These are phyloP conservation scores for Coprinopsis sp. DNA, from an alignment of 768 basidiomycete species.

Conservation along the genomic window DNA sequence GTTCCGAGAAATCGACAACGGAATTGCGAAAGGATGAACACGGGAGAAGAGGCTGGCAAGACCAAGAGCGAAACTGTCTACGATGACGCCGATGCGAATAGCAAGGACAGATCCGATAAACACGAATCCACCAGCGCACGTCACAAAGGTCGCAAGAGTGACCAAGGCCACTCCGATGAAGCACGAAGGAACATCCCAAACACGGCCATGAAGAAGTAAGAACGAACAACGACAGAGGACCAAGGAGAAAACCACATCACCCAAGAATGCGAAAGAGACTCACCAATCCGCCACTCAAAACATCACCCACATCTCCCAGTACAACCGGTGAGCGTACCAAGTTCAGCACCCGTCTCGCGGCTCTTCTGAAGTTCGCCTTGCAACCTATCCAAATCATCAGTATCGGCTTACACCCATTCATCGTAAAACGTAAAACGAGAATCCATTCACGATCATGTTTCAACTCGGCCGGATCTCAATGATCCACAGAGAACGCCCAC, in stretches of 20 bases:
- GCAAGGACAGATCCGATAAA: background rate
- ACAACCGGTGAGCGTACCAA: slow-evolving; percentile 70
- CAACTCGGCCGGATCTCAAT: no score
- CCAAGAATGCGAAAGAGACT: slow-evolving; percentile 23
- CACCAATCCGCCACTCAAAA: slow-evolving; percentile 78
- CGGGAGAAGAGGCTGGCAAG: background rate
- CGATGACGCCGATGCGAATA: background rate
- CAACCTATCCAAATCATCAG: no score
- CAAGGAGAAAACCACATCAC: no score
- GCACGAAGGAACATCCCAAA: no score
- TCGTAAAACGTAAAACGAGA: no score
- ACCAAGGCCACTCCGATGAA: no score
- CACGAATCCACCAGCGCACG: no score
- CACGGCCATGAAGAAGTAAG: background rate
- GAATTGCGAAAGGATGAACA: background rate
- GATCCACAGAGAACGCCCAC: no score
- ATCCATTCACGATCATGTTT: no score
- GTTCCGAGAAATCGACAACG: no score
- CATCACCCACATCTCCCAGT: slow-evolving; percentile 91
- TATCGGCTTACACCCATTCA: no score
- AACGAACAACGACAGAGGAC: background rate
- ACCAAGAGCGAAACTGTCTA: background rate
- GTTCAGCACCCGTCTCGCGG: slow-evolving; percentile 85
- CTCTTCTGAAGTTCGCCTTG: slow-evolving; percentile 96
- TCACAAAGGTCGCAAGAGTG: no score